Percentiles rank a stretch among this genome's conserved stretches.
Conservation (phyloP, 345 rosid species). For the Eucalyptus leucophloia region DNA sequence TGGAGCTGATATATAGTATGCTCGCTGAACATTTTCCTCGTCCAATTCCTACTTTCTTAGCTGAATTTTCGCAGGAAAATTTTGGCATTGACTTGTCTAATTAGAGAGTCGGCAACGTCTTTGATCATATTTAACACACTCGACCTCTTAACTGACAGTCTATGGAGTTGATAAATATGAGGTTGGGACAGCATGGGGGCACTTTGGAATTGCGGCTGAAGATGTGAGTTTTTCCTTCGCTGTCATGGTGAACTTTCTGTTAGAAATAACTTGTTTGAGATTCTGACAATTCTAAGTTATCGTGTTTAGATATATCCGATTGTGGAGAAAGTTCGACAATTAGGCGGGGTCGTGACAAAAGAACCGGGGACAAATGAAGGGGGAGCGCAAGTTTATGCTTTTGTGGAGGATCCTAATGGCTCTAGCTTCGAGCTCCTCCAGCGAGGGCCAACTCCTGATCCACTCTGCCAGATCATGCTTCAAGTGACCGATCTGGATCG, state of each 20-base stretch:
- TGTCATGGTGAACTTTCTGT: background rate
- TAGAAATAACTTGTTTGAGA: background rate
- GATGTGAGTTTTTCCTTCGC: slow-evolving; percentile 4
- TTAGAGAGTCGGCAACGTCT: background rate
- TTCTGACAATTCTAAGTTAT: background rate
- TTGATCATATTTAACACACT: background rate
- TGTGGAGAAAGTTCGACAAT: slow-evolving; percentile 12
- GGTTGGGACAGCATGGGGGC: slow-evolving; percentile 31
- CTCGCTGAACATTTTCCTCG: background rate
- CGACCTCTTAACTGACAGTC: slow-evolving; percentile 1
- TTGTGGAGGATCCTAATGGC: slow-evolving; percentile 36
- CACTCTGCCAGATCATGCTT: slow-evolving; percentile 37
- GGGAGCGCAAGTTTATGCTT: slow-evolving; percentile 20
- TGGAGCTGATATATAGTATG: slow-evolving; percentile 26
- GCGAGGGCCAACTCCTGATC: slow-evolving; percentile 26
- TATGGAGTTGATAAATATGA: slow-evolving; percentile 26
- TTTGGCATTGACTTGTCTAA: background rate
- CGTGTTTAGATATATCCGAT: slow-evolving; percentile 10
- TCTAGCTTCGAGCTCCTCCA: slow-evolving; percentile 28
- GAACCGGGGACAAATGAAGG: slow-evolving; percentile 33
- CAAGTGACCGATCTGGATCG: slow-evolving; percentile 27
- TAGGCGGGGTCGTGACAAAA: slow-evolving; percentile 16
- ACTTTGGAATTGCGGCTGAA: slow-evolving; percentile 24
- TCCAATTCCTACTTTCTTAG: background rate
- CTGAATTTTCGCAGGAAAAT: background rate